These are phyloP conservation scores for Scedosporium boydii DNA, from an alignment of 2,329 filamentous ascomycete genomes.

Conservation along the genomic window DNA sequence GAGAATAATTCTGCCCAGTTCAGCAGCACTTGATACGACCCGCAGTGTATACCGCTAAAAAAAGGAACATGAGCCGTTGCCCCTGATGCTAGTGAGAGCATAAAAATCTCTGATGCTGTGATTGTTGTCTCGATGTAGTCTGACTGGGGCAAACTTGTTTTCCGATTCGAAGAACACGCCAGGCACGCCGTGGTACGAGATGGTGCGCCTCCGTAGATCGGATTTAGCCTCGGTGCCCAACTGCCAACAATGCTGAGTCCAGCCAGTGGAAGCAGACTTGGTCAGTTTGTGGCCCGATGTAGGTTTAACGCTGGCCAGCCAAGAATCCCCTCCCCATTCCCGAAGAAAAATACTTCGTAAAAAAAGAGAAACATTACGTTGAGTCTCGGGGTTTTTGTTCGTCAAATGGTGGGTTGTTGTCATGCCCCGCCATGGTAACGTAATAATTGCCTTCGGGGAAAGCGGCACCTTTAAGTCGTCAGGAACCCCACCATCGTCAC, in stretches of 20 bases:
- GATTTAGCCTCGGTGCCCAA: not conserved
- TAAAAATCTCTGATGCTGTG: not conserved
- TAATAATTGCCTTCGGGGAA: slow-evolving; percentile 1
- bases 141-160: not conserved
- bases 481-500: slow-evolving; percentile 5
- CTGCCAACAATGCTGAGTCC: not conserved
- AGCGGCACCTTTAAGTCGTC: not conserved
- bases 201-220: not conserved
- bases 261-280: not conserved
- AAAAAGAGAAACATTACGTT: no score
- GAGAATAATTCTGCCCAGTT: no score
- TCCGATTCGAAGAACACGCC: no score
- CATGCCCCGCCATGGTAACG: slow-evolving; percentile 8
- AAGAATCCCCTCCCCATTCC: no score
- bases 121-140: not conserved
- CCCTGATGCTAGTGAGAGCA: no score
- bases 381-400: not conserved
- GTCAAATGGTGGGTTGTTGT: not conserved
- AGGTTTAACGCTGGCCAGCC: no score
- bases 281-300: not conserved
- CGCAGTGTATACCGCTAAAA: no score
- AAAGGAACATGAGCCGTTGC: no score
- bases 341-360: no score
- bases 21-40: no score
- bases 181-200: not conserved